These are phyloP conservation scores for Stylonectria norvegica DNA, from an alignment of 2,329 filamentous ascomycete species.

Conservation along the genomic window DNA sequence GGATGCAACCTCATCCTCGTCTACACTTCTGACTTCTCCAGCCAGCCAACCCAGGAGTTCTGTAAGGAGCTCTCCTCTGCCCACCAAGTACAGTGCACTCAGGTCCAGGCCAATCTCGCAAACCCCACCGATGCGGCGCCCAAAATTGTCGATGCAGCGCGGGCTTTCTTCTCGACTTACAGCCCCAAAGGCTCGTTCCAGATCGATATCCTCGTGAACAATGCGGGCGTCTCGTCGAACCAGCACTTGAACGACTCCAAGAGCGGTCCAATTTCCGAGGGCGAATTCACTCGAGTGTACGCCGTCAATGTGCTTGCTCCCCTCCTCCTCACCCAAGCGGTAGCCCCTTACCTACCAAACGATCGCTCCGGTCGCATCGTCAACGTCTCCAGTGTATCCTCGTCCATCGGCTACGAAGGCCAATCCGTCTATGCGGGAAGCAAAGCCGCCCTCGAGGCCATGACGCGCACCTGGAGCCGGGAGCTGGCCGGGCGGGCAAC, in stretches of 20 bases:
- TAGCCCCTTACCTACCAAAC: conserved; percentile 63
- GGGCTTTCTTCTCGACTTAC: conserved; percentile 25
- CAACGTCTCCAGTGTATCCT: conserved; percentile 54
- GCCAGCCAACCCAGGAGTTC: conserved; percentile 44
- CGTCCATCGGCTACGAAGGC: conserved; percentile 51
- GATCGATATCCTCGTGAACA: conserved; percentile 84
- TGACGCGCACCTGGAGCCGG: conserved; percentile 57
- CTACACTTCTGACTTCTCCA: conserved; percentile 56
- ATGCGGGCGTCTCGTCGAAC: conserved; percentile 71
- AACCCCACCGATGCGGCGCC: conserved; percentile 22
- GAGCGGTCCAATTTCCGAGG: conserved; percentile 49
- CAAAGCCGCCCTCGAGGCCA: conserved; percentile 57
- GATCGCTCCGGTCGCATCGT: conserved; percentile 61
- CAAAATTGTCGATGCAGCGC: conserved; percentile 31
- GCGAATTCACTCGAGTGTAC: conserved; percentile 70
- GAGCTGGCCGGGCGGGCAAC: conserved; percentile 53
- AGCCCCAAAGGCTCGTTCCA: conserved; percentile 22
- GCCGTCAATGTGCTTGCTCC: conserved; percentile 80
- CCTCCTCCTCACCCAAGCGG: conserved; percentile 72
- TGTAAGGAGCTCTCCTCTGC: conserved; percentile 42
- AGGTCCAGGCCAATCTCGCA: conserved; percentile 30
- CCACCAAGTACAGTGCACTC: conserved; percentile 35
- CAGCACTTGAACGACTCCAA: conserved; percentile 55
- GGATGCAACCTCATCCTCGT: conserved; percentile 58
- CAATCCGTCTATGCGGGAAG: conserved; percentile 56